Evolutionary conservation across 257 asterid species (phyloP), one percentile per base, ranked within the genome.

Genomic region (Echites panduratus): DNA sequence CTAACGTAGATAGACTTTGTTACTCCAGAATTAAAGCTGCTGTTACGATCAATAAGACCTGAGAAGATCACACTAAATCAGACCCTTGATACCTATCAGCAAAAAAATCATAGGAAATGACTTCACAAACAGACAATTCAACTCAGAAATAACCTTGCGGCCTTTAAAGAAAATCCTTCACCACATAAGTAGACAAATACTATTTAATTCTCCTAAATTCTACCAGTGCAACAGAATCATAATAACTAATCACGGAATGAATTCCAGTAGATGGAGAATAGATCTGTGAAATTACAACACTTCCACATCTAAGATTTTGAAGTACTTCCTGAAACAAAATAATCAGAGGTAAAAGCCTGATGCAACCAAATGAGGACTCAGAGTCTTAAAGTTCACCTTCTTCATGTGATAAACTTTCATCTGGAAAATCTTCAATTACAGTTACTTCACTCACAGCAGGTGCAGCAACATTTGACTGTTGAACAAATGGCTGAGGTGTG

Each of bases 1-100:
- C 85, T 89, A 75, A 91, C 90, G 71, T 91, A 94, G 53, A 94
- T 92, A 65, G 96, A 88, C 81, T 81, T 86, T 73, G 95, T 77
- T 74, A 86, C 95, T 57, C 93, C 97, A 87, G 88, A 64, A 64
- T 35, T 65, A 49, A 81, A 65, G 73, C 70, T 62, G 72, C 70
- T 53, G 50, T 50, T 68, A 59, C n/a, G 63, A 68, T 76, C 72
- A 74, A 76, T 78, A 26, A 48, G 57, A 77, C 63, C 32, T 40
- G 50, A 41, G 4, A 69, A 48, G 20, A 19, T 49, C 7, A 44
- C 12, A 12, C 53, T 6, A 63, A 52, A 41, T 62, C 38, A 38
- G 48, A 63, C 61, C 9, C 20, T 48, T 35, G 68, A 20, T 16
- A 70, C 53, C 24, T 11, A 48, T 61, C 62, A 17, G 48, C 50